Evolutionary conservation across 495 filamentous ascomycete genomes (phyloP).

Genomic region (Xylaria nigripes): DNA sequence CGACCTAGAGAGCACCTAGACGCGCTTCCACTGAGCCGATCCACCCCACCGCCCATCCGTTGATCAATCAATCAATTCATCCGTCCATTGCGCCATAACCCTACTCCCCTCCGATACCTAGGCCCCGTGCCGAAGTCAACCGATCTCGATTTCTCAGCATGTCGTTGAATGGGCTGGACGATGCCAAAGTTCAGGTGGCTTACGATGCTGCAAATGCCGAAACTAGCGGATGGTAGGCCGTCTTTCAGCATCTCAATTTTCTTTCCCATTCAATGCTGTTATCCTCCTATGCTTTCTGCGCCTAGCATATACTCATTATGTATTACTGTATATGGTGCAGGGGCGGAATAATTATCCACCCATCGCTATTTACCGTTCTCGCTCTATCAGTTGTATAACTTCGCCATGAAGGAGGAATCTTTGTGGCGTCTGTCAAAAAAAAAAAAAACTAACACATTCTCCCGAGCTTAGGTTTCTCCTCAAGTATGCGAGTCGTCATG

Average conservation of each 20-base stretch:
- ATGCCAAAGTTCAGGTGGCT: slow-evolving; percentile 69
- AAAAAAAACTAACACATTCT: slow-evolving; percentile 16
- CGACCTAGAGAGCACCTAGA: neutral
- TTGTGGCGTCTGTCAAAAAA: neutral
- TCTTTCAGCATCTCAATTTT: neutral
- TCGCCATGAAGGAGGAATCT: neutral
- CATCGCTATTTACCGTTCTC: neutral
- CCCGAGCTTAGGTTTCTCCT: slow-evolving; percentile 70
- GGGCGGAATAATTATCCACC: neutral
- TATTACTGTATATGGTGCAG: neutral
- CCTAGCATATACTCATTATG: neutral
- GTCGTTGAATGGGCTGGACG: slow-evolving; percentile 97
- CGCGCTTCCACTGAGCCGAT: neutral
- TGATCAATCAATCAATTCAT: neutral
- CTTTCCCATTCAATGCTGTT: slow-evolving; percentile 1
- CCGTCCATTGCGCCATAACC: neutral
- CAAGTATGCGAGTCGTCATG: slow-evolving; percentile 84
- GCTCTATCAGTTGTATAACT: neutral
- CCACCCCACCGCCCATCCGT: neutral
- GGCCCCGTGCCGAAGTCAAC: neutral
- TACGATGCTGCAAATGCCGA: slow-evolving; percentile 73
- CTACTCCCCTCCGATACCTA: neutral
- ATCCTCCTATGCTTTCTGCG: neutral
- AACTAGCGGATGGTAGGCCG: slow-evolving; percentile 84
- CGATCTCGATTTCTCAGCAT: slow-evolving; percentile 45